These are phyloP conservation scores for Lactarius indigo DNA, from an alignment of 768 basidiomycete species.

Conservation along the genomic window DNA sequence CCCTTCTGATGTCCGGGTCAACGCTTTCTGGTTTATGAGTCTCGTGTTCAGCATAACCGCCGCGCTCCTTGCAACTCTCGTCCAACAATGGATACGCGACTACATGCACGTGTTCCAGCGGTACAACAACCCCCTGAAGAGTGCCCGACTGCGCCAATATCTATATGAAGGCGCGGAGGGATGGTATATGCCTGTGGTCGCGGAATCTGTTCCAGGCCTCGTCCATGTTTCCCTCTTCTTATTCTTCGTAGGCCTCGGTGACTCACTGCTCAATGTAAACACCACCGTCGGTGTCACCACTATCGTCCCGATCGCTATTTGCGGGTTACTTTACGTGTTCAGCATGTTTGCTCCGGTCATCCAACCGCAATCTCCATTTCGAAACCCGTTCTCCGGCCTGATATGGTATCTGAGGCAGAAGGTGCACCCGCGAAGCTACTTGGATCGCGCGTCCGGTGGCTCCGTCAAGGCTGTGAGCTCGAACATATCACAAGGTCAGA, in stretches of 20 bases:
- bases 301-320: conserved; percentile 8
- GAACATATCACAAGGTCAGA: not conserved
- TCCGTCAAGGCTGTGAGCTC: not conserved
- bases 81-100: conserved; percentile 47
- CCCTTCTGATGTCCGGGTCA: conserved; percentile 36
- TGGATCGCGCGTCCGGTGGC: not conserved
- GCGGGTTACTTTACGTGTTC: conserved; percentile 15
- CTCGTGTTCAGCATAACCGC: conserved; percentile 39
- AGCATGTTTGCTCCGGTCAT: conserved; percentile 8
- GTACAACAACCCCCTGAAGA: conserved; percentile 31
- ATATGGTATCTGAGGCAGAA: conserved; percentile 13
- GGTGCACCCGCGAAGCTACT: not conserved
- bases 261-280: conserved; percentile 38
- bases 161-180: conserved; percentile 35
- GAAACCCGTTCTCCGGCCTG: conserved; percentile 7
- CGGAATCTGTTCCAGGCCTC: conserved; percentile 43
- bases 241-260: conserved; percentile 47
- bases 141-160: conserved; percentile 41
- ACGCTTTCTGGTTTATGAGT: conserved; percentile 41
- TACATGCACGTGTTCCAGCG: conserved; percentile 32
- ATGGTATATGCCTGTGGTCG: conserved; percentile 40
- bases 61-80: conserved; percentile 43
- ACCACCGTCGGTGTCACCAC: conserved; percentile 8
- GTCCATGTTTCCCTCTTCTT: conserved; percentile 47
- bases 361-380: conserved; percentile 11